phyloP scores from a whole-genome alignment of 2,329 filamentous ascomycete genomes.

The Fusarium xyrophilum region DNA sequence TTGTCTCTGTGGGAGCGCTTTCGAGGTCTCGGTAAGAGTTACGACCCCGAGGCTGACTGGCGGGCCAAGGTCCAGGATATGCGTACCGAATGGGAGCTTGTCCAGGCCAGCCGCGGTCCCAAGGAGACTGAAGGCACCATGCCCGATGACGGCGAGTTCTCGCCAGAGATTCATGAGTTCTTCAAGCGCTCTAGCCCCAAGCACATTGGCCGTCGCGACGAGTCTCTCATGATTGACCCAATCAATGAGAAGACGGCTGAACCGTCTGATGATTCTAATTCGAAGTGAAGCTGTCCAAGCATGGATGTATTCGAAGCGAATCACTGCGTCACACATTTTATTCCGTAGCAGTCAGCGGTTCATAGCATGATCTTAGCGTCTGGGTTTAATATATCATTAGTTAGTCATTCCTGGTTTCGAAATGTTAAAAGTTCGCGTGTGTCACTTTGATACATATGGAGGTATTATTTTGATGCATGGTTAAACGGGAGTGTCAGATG shows the following conservation, averaged over 20 bases:
- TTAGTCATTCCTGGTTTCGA: not conserved
- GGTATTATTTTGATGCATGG: not conserved
- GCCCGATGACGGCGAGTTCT: slow-evolving; percentile 58
- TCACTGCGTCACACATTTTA: not conserved
- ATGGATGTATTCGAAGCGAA: not conserved
- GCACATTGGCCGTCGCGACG: slow-evolving; percentile 27
- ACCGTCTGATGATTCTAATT: slow-evolving; percentile 29
- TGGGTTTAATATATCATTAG: slow-evolving; percentile 9
- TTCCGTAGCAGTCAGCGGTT: slow-evolving; percentile 15
- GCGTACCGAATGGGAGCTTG: slow-evolving; percentile 66
- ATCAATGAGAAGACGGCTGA: slow-evolving; percentile 43
- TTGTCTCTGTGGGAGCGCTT: slow-evolving; percentile 87
- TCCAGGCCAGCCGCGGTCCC: slow-evolving; percentile 54
- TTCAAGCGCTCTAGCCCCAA: slow-evolving; percentile 55
- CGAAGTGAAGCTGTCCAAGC: slow-evolving; percentile 15
- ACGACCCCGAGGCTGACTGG: slow-evolving; percentile 83
- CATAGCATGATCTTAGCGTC: slow-evolving; percentile 38
- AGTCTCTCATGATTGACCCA: slow-evolving; percentile 35
- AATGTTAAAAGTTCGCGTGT: not conserved
- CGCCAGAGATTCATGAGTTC: slow-evolving; percentile 61
- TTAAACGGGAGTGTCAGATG: not conserved
- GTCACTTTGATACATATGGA: not conserved
- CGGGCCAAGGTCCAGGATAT: slow-evolving; percentile 86
- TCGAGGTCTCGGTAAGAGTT: slow-evolving; percentile 78
- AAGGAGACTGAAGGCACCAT: slow-evolving; percentile 56